phyloP scores from a whole-genome alignment of 2,329 filamentous ascomycete genomes.

The Hypomyces perniciosus region DNA sequence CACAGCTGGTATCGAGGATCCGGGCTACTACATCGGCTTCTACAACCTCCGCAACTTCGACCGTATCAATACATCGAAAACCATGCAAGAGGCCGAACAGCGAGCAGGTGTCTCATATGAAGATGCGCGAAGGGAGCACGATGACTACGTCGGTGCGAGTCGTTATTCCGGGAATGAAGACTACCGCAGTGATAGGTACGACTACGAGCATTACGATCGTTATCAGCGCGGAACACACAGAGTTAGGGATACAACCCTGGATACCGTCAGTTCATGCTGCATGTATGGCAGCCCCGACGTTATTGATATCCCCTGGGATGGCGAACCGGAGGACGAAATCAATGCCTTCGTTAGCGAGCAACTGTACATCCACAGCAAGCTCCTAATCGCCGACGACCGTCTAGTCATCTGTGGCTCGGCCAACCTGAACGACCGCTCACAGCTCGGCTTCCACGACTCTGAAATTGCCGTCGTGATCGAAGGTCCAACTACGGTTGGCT shows the following conservation, averaged over 20 bases:
- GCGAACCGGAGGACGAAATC: constrained; percentile 49
- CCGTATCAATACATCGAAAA: constrained; percentile 64
- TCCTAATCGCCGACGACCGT: constrained; percentile 75
- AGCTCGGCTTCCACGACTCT: constrained; percentile 77
- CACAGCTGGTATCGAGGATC: constrained; percentile 62
- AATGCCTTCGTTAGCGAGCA: constrained; percentile 58
- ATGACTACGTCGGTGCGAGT: constrained; percentile 48
- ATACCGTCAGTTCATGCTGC: constrained; percentile 73
- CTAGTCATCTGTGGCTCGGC: constrained; percentile 73
- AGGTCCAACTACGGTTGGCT: constrained; percentile 64
- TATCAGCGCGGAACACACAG: constrained; percentile 66
- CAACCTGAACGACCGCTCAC: constrained; percentile 58
- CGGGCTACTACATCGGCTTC: constrained; percentile 69
- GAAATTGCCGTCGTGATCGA: constrained; percentile 89
- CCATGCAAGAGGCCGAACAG: constrained; percentile 55
- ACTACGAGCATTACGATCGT: constrained; percentile 48
- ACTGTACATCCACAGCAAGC: constrained; percentile 59
- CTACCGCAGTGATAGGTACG: constrained; percentile 13
- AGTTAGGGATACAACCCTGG: constrained; percentile 55
- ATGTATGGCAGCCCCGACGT: constrained; percentile 74
- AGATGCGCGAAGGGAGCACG: constrained; percentile 57
- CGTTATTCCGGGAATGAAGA: constrained; percentile 32
- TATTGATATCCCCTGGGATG: constrained; percentile 49
- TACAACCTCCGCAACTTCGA: constrained; percentile 84
- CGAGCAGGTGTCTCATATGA: constrained; percentile 63